Conservation (phyloP, 2,329 filamentous ascomycete genomes). For the Diaporthe nobilis region DNA sequence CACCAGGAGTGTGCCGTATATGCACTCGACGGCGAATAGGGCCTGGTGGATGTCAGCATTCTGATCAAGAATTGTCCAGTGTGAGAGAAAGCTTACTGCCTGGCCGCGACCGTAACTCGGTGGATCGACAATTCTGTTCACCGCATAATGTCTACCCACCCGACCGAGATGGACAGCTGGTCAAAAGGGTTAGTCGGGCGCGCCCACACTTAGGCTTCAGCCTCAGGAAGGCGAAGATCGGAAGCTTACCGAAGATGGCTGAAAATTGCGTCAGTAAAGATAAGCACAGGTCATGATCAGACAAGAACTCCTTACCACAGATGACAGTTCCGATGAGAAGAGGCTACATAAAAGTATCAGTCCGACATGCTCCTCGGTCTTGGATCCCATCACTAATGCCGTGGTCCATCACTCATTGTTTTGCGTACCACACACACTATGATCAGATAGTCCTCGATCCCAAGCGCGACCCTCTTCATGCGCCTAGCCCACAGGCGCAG, state of each 20-base stretch:
- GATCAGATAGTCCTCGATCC: slow-evolving; percentile 27
- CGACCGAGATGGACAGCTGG: slow-evolving; percentile 15
- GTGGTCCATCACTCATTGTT: neutral
- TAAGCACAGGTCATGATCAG: neutral
- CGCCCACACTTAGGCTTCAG: neutral
- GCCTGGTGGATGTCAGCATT: neutral
- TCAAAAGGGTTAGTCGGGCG: neutral
- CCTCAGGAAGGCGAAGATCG: neutral
- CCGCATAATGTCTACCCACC: slow-evolving; percentile 30
- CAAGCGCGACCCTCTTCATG: slow-evolving; percentile 28
- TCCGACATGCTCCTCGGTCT: neutral
- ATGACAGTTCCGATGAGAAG: slow-evolving; percentile 22
- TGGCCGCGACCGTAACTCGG: slow-evolving; percentile 3
- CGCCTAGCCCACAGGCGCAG: slow-evolving; percentile 26
- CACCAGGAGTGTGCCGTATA: slow-evolving; percentile 1
- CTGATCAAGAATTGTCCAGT: neutral
- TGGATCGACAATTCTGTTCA: slow-evolving; percentile 23
- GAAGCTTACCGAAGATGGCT: slow-evolving; percentile 30
- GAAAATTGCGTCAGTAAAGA: neutral
- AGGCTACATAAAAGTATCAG: slow-evolving; percentile 10
- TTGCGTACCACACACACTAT: slow-evolving; percentile 31
- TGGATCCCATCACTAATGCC: neutral
- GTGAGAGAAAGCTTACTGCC: neutral
- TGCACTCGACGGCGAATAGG: slow-evolving; percentile 23
- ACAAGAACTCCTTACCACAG: neutral